phyloP scores from a whole-genome alignment of 768 basidiomycete genomes.

The Hericium rajendrae region DNA sequence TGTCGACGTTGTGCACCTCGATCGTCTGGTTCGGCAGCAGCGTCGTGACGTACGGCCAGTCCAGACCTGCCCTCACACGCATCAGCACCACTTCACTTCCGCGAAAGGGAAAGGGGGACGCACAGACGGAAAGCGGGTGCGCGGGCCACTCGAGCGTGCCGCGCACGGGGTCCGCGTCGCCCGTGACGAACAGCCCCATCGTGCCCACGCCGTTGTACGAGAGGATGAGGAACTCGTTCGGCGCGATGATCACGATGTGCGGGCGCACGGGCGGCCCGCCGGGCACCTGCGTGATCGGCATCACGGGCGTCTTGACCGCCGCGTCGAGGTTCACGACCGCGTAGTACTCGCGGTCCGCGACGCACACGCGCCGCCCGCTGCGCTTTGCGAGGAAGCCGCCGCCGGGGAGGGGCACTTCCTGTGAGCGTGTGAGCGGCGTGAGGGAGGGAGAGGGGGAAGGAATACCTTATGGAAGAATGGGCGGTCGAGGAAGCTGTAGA shows the following conservation, averaged over 20 bases:
- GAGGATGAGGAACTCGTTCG: constrained; percentile 76
- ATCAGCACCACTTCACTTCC: no score
- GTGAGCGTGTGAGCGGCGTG: no score
- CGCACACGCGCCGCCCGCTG: constrained; percentile 52
- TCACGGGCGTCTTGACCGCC: constrained; percentile 57
- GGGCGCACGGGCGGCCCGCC: constrained; percentile 41
- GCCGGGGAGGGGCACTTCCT: constrained; percentile 58
- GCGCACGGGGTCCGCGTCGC: constrained; percentile 79
- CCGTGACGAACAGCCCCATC: constrained; percentile 79
- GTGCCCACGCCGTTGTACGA: constrained; percentile 78
- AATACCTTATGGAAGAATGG: constrained; percentile 52
- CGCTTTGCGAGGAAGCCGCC: constrained; percentile 54
- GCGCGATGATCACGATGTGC: constrained; percentile 63
- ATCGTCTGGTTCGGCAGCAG: constrained; percentile 73
- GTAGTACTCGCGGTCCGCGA: constrained; percentile 68
- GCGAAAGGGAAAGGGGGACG: constrained; percentile 24
- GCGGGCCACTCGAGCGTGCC: constrained; percentile 82
- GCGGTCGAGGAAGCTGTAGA: constrained; percentile 59
- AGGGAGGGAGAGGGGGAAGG: no score
- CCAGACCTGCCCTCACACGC: constrained; percentile 71
- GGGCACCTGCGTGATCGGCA: constrained; percentile 69
- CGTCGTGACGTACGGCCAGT: constrained; percentile 73
- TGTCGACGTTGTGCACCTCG: constrained; percentile 73
- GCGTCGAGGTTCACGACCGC: constrained; percentile 71
- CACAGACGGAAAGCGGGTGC: constrained; percentile 71